Evolutionary conservation across 179 eudicot species (phyloP).

Genomic region (Drosera spatulata): DNA sequence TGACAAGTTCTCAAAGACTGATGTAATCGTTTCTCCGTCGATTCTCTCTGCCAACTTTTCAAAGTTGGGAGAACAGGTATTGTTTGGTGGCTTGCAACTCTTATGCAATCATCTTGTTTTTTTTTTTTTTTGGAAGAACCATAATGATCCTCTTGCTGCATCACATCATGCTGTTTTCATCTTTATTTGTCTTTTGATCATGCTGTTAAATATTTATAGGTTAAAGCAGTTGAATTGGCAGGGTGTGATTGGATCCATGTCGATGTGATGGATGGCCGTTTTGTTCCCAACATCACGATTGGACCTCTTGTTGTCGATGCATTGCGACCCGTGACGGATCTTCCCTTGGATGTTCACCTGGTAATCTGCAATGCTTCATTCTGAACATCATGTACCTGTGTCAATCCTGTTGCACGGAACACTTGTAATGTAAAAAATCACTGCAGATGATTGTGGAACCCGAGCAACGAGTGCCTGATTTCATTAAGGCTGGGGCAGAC

Average conservation of each 20-base stretch:
- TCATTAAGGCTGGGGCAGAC: slow-evolving; percentile 98
- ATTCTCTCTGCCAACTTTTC: slow-evolving; percentile 94
- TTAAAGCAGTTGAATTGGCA: slow-evolving; percentile 94
- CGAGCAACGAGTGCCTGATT: slow-evolving; percentile 88
- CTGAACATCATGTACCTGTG: not conserved
- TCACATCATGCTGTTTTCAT: too few species aligned
- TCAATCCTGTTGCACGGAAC: slow-evolving; percentile 2
- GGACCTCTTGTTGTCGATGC: slow-evolving; percentile 97
- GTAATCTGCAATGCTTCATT: slow-evolving; percentile 23
- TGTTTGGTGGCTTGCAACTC: not conserved
- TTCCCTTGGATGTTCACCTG: slow-evolving; percentile 97
- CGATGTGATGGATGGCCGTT: slow-evolving; percentile 99
- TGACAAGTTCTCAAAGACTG: slow-evolving; percentile 86
- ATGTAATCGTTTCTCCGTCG: slow-evolving; percentile 94
- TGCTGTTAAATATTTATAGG: slow-evolving; percentile 22
- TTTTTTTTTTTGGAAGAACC: too few species aligned
- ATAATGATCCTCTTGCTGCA: too few species aligned
- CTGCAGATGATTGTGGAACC: slow-evolving; percentile 98
- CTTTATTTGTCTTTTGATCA: too few species aligned
- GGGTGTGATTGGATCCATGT: slow-evolving; percentile 99
- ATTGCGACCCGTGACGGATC: slow-evolving; percentile 91
- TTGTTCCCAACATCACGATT: slow-evolving; percentile 96
- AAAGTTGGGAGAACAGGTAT: slow-evolving; percentile 97
- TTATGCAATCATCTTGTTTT: too few species aligned
- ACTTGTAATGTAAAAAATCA: slow-evolving; percentile 8